Base-by-base conservation (phyloP, 2,329 filamentous ascomycete species). In the Phyllosticta paracitricarpa region DNA sequence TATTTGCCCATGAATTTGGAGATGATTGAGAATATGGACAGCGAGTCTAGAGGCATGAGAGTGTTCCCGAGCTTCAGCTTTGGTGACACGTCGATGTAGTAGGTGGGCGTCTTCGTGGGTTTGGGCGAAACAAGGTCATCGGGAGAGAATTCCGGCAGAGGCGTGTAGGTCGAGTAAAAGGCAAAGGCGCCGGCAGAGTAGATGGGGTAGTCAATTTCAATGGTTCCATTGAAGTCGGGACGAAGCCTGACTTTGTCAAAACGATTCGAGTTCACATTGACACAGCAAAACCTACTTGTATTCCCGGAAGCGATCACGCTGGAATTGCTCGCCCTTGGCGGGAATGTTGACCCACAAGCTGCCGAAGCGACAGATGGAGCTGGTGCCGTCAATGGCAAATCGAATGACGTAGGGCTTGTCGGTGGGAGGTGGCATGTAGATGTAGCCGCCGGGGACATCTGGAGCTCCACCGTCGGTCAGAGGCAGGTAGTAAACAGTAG, bases 1-100 rank as follows among this genome's bases (percentile, higher is more conserved):
- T 94, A 96, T 70, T 87, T 86, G 64, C 94, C 94, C 90, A 99
- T 95, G 77, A 97, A 97, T 76, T 99, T 99, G 71, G 93, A 97
- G 65, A 99, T 89, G 61, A 93, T 82, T 10, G 94, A 97, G 76
- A 97, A 96, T 66, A 97, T 83, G 14, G 91, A 95, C 57, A 99
- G 80, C 0, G 93, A 90, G 66, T 94, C 86, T 67, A 97, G 80
- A 1, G 94, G 92, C 67, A 99, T 76, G 9, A 85, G 83, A 55
- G 84, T 79, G 61, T 87, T 86, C 60, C 90, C 87, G 62, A 97
- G 82, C 10, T 81, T 84, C 66, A 99, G 80, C 30, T 82, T 83
- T 0, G 95, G 94, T 19, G 89, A 89, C 51, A 99, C 90, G 82
- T 97, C 92, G 71, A 99, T 90, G 78, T 97, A 97, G 79, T 93